Evolutionary conservation across 805 yeast species (phyloP).

Genomic region (Schwanniomyces pseudopolymorphus): DNA sequence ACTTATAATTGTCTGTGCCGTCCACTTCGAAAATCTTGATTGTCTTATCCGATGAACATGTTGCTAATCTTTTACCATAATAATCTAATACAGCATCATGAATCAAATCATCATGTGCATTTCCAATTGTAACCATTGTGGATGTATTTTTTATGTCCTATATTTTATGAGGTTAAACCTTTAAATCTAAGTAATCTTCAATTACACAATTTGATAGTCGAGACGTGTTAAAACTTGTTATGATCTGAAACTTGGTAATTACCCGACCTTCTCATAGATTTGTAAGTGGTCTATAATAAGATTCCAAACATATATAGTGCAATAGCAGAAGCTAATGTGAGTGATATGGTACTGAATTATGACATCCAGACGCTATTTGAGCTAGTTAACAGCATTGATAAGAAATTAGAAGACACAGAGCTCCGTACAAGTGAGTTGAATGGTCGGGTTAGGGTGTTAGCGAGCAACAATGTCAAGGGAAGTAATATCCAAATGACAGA

Average conservation of each 20-base stretch:
- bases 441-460: not conserved
- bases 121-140: slow-evolving; percentile 75
- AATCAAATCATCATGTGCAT: slow-evolving; percentile 88
- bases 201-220: not conserved
- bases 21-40: slow-evolving; percentile 90
- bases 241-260: not conserved
- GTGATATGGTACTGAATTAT: not conserved
- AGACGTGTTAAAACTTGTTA: slow-evolving; percentile 3
- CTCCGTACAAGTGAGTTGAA: not conserved
- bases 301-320: no score
- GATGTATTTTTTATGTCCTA: not conserved
- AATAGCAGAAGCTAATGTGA: not conserved
- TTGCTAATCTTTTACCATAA: slow-evolving; percentile 93
- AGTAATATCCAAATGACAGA: not conserved
- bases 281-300: no score
- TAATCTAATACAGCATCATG: slow-evolving; percentile 98
- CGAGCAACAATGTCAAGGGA: not conserved
- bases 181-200: not conserved
- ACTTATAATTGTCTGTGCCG: slow-evolving; percentile 72
- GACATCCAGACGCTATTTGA: not conserved
- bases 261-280: slow-evolving; percentile 1
- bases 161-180: not conserved
- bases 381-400: not conserved
- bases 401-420: not conserved
- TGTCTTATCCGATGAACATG: slow-evolving; percentile 95